These are phyloP conservation scores for Paramecium primaurelia DNA, from an alignment of 73 alveolate genomes.

Conservation along the genomic window DNA sequence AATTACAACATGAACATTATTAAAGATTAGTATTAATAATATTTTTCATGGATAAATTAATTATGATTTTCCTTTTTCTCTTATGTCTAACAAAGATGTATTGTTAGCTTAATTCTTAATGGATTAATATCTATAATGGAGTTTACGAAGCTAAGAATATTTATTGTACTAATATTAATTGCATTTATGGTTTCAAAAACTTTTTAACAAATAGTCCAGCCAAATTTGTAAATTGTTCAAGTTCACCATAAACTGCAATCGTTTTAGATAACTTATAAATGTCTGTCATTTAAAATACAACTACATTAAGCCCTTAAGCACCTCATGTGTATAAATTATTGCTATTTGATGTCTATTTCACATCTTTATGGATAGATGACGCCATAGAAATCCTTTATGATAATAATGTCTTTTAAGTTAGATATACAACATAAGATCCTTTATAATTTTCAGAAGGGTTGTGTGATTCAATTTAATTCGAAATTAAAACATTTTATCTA, in stretches of 20 bases:
- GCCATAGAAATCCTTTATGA: neutral
- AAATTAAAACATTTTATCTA: neutral
- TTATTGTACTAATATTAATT: neutral
- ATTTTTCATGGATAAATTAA: neutral
- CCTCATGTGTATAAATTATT: neutral
- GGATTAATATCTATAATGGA: neutral
- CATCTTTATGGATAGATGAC: neutral
- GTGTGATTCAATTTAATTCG: neutral
- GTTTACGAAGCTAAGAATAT: neutral
- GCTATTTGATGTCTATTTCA: neutral
- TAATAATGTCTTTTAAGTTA: neutral
- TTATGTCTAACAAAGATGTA: neutral
- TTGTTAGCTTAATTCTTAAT: neutral
- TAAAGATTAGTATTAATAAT: neutral
- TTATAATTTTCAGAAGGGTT: neutral
- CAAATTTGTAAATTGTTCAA: neutral
- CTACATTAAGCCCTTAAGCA: neutral
- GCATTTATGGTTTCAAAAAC: neutral
- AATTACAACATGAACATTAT: neutral
- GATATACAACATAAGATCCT: neutral
- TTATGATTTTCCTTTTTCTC: neutral
- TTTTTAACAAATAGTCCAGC: neutral
- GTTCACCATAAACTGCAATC: neutral
- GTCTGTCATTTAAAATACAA: neutral
- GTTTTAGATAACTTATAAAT: neutral